Evolutionary conservation across 148 eudicot species (phyloP).

Genomic region (Talinum fruticosum): DNA sequence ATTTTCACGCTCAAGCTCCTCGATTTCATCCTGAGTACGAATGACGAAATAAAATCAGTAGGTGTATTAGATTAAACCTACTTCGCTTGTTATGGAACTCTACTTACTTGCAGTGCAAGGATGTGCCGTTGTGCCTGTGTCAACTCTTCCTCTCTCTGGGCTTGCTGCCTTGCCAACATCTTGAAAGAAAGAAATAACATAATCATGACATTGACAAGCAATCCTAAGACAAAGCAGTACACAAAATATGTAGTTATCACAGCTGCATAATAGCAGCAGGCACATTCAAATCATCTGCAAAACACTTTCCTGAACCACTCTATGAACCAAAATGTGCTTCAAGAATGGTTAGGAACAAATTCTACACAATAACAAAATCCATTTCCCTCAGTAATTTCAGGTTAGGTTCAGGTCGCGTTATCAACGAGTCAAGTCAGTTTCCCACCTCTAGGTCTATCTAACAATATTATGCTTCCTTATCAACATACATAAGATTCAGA

Average conservation of each 20-base stretch:
- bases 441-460: too few relatives aligned
- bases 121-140: conserved; percentile 96
- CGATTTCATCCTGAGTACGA: conserved; percentile 77
- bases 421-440: too few relatives aligned
- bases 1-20: conserved; percentile 97
- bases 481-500: neutral
- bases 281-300: too few relatives aligned
- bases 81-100: neutral
- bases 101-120: conserved; percentile 92
- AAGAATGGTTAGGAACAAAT: too few relatives aligned
- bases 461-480: too few relatives aligned
- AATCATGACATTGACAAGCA: neutral
- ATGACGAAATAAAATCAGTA: conserved; percentile 25
- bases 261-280: neutral
- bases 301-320: too few relatives aligned
- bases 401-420: too few relatives aligned
- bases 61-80: conserved; percentile 1
- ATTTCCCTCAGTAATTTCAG: too few relatives aligned
- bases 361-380: too few relatives aligned
- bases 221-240: conserved; percentile 1
- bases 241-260: neutral
- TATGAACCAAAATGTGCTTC: too few relatives aligned
- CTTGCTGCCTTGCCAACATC: conserved; percentile 99
- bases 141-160: conserved; percentile 99
- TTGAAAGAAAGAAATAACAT: conserved; percentile 25